A percentile compares a stretch with the other conserved stretches of the same genome.
Conservation (phyloP, 1,284 basidiomycete species). For the Ustilago cynodontis region DNA sequence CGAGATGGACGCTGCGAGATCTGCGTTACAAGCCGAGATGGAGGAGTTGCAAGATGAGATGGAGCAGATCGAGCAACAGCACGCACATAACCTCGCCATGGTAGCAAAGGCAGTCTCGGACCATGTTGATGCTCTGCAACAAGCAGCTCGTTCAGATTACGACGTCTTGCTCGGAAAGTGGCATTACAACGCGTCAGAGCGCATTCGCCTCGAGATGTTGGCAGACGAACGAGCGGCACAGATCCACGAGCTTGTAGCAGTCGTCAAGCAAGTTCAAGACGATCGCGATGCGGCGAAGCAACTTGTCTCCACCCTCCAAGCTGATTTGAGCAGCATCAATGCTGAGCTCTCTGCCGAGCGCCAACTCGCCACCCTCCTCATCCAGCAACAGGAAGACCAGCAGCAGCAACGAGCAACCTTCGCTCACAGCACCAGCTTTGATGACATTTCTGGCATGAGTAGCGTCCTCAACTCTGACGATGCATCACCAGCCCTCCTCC, state of each 20-base stretch:
- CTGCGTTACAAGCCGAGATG: conserved; percentile 17
- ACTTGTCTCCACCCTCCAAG: conserved; percentile 18
- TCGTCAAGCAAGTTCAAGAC: conserved; percentile 49
- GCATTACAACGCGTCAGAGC: conserved; percentile 22
- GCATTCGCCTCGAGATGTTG: conserved; percentile 26
- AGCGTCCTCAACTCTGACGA: conserved; percentile 21
- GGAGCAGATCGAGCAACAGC: conserved; percentile 26
- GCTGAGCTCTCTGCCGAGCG: conserved; percentile 35
- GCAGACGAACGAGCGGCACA: conserved; percentile 30
- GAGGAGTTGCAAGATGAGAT: conserved; percentile 20
- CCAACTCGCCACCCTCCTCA: conserved; percentile 17
- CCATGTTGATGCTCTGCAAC: conserved; percentile 15
- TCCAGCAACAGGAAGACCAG: conserved; percentile 25
- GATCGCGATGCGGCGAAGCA: conserved; percentile 43
- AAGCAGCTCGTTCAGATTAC: conserved; percentile 10
- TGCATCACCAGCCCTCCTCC: conserved; percentile 1
- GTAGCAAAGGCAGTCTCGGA: conserved; percentile 35
- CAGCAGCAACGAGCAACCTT: conserved; percentile 12
- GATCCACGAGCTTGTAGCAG: conserved; percentile 43
- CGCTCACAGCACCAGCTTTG: conserved; percentile 12
- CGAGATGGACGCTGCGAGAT: conserved; percentile 8
- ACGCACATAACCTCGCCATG: conserved; percentile 36
- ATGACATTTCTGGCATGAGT: conserved; percentile 15
- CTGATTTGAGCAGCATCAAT: conserved; percentile 28
- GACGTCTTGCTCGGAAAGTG: conserved; percentile 5